These are phyloP conservation scores for Fraxinus cuspidata DNA, from an alignment of 257 asterid species.

Conservation along the genomic window DNA sequence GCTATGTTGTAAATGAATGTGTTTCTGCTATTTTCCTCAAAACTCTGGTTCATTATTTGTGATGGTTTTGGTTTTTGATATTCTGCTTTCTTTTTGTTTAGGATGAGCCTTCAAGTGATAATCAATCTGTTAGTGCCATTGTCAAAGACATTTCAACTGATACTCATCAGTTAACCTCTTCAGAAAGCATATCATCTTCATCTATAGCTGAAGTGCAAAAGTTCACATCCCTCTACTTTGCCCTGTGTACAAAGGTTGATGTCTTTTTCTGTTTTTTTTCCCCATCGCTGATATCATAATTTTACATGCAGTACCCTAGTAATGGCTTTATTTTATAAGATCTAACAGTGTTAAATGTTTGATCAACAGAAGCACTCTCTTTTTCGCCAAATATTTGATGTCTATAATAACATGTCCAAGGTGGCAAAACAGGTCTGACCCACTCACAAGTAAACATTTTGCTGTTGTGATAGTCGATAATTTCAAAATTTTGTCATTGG, in stretches of 20 bases:
- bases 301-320: conserved; percentile 1
- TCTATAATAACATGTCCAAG: conserved; percentile 56
- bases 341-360: conserved; percentile 28
- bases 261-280: neutral
- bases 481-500: conserved; percentile 23
- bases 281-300: conserved; percentile 4
- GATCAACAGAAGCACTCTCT: conserved; percentile 85
- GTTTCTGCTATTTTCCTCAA: conserved; percentile 17
- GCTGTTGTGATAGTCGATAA: neutral
- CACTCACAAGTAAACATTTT: conserved; percentile 17
- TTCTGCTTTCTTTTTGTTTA: conserved; percentile 29
- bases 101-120: conserved; percentile 63
- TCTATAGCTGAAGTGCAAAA: conserved; percentile 75
- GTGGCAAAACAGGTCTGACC: conserved; percentile 77
- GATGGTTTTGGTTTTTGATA: conserved; percentile 23
- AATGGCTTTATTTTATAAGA: conserved; percentile 3
- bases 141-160: conserved; percentile 48
- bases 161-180: conserved; percentile 44
- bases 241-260: conserved; percentile 91
- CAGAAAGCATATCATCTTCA: conserved; percentile 57
- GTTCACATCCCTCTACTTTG: conserved; percentile 86
- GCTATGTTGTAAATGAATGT: neutral
- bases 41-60: conserved; percentile 20
- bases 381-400: conserved; percentile 70
- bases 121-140: conserved; percentile 33